Evolutionary conservation across 495 filamentous ascomycete genomes (phyloP).

Genomic region (Choiromyces venosus): DNA sequence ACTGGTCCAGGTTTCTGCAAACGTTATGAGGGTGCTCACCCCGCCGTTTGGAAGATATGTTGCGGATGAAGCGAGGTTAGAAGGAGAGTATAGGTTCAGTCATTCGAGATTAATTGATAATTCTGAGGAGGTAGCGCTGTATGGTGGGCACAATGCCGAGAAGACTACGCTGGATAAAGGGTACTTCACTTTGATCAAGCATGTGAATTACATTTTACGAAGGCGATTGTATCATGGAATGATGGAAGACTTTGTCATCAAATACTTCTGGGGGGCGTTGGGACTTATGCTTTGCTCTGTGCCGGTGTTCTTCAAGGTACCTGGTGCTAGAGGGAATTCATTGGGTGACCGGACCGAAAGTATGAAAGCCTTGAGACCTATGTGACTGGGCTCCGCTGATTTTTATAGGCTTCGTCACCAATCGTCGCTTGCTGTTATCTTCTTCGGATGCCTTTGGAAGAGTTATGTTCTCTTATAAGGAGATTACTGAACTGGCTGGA

Average conservation of each 20-base stretch:
- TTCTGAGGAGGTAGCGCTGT: constrained; percentile 88
- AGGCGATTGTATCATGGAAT: constrained; percentile 88
- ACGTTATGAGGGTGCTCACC: constrained; percentile 87
- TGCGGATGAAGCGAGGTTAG: constrained; percentile 86
- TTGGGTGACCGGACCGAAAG: constrained; percentile 91
- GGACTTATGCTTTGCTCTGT: constrained; percentile 91
- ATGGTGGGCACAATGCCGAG: constrained; percentile 88
- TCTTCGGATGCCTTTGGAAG: constrained; percentile 95
- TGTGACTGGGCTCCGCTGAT: neutral
- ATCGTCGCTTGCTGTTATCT: constrained; percentile 79
- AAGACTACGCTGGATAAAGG: constrained; percentile 97
- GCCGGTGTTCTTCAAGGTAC: constrained; percentile 91
- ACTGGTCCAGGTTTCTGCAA: constrained; percentile 85
- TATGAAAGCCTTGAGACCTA: constrained; percentile 42
- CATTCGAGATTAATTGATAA: constrained; percentile 93
- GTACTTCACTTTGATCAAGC: constrained; percentile 97
- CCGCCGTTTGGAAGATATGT: constrained; percentile 99
- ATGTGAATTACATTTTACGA: constrained; percentile 91
- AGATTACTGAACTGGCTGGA: constrained; percentile 88
- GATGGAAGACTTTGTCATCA: constrained; percentile 99
- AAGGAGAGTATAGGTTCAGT: constrained; percentile 93
- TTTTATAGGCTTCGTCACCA: constrained; percentile 72
- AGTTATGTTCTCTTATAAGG: constrained; percentile 97
- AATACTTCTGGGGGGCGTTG: constrained; percentile 97
- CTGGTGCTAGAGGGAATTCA: constrained; percentile 62